These are phyloP conservation scores for Kluyveromyces lactis DNA, from an alignment of 805 yeast species.

Conservation along the genomic window DNA sequence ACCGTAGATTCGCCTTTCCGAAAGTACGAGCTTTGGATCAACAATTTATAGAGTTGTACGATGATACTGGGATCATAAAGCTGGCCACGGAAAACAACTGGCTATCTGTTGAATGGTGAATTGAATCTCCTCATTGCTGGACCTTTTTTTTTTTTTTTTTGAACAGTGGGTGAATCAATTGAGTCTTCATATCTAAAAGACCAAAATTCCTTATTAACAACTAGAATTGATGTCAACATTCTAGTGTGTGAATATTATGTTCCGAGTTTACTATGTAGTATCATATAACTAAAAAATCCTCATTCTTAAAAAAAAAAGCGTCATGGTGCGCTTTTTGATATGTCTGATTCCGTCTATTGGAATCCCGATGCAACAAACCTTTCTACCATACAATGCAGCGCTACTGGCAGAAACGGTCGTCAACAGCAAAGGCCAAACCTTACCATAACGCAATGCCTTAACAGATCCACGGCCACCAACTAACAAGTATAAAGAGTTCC, in stretches of 20 bases:
- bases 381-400: slow-evolving; percentile 59
- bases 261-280: too few species aligned
- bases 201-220: too few species aligned
- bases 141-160: slow-evolving; percentile 1
- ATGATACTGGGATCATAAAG: slow-evolving; percentile 51
- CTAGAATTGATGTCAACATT: too few species aligned
- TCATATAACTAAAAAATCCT: neutral
- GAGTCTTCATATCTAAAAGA: too few species aligned
- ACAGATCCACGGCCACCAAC: slow-evolving; percentile 60
- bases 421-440: slow-evolving; percentile 54
- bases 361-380: slow-evolving; percentile 47
- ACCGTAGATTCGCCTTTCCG: slow-evolving; percentile 88
- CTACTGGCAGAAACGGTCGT: slow-evolving; percentile 53
- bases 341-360: neutral
- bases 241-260: too few species aligned
- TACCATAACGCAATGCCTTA: slow-evolving; percentile 41
- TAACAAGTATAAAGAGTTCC: slow-evolving; percentile 68
- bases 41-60: slow-evolving; percentile 87
- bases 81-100: slow-evolving; percentile 46
- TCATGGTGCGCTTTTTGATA: too few species aligned
- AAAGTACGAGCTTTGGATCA: slow-evolving; percentile 94
- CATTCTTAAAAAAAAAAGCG: too few species aligned
- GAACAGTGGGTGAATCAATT: too few species aligned
- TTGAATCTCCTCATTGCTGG: too few species aligned
- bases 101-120: slow-evolving; percentile 63